Percentiles rank a stretch among this genome's conserved stretches.
phyloP scores from a whole-genome alignment of 106 monocot species.

The Alisma plantagoaquatica region DNA sequence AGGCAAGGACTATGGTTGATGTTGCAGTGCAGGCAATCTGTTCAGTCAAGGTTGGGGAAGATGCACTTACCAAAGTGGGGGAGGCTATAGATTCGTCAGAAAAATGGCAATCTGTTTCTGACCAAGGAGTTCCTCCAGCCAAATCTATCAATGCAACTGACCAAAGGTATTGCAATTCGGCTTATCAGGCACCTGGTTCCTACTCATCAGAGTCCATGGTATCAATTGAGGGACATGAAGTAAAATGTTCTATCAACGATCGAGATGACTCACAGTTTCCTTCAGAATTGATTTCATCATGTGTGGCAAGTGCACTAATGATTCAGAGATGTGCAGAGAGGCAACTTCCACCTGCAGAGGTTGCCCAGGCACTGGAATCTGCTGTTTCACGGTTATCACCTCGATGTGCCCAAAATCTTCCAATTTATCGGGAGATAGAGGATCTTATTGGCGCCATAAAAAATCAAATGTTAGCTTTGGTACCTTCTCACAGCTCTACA shows the following conservation, averaged over 20 bases:
- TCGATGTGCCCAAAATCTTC: constrained; percentile 62
- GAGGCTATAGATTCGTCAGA: constrained; percentile 59
- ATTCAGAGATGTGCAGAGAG: constrained; percentile 84
- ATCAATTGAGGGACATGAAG: constrained; percentile 2
- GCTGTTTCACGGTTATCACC: constrained; percentile 64
- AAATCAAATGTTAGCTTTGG: constrained; percentile 85
- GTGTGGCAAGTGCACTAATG: constrained; percentile 73
- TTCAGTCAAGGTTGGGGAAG: constrained; percentile 60
- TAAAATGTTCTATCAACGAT: constrained; percentile 18
- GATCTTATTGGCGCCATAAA: constrained; percentile 84
- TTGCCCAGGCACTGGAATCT: constrained; percentile 85
- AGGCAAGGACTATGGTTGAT: constrained; percentile 79
- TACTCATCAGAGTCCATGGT: constrained; percentile 17
- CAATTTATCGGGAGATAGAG: constrained; percentile 79
- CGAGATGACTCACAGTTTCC: constrained; percentile 41
- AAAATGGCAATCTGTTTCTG: constrained; percentile 30
- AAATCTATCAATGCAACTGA: constrained; percentile 29
- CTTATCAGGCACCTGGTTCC: constrained; percentile 26
- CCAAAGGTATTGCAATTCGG: constrained; percentile 20
- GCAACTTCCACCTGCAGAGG: constrained; percentile 85
- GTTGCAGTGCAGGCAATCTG: constrained; percentile 57
- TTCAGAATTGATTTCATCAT: constrained; percentile 64
- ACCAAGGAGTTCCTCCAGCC: constrained; percentile 20
- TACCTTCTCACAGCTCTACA: constrained; percentile 45
- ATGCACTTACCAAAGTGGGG: constrained; percentile 50